Evolutionary conservation across 2,329 filamentous ascomycete genomes (phyloP).

Genomic region (Teratosphaeriaceae sp.): DNA sequence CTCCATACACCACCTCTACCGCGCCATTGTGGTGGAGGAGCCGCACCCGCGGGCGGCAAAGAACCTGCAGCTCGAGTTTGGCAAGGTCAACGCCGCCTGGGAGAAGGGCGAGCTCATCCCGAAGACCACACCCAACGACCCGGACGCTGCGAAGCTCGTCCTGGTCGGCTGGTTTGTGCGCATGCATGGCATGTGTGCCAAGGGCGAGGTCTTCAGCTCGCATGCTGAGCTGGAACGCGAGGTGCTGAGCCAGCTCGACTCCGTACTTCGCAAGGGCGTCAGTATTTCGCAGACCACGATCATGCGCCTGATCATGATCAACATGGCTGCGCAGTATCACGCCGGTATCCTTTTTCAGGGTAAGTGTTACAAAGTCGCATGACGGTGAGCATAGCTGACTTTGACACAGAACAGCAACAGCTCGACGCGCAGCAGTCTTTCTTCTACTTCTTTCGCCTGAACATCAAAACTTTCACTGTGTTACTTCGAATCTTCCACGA

Average conservation of each 20-base stretch:
- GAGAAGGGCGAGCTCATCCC: constrained; percentile 47
- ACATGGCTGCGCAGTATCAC: constrained; percentile 75
- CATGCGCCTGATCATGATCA: constrained; percentile 75
- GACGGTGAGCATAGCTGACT: constrained; percentile 6
- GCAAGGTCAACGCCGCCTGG: constrained; percentile 54
- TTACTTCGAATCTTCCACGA: constrained; percentile 63
- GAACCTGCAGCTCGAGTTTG: constrained; percentile 78
- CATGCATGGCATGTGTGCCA: constrained; percentile 78
- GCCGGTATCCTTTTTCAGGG: constrained; percentile 56
- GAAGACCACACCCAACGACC: constrained; percentile 33
- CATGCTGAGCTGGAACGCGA: constrained; percentile 80
- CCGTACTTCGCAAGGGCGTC: constrained; percentile 60
- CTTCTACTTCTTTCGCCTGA: constrained; percentile 66
- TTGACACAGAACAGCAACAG: neutral
- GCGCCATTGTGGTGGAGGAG: constrained; percentile 65
- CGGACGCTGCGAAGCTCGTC: constrained; percentile 53
- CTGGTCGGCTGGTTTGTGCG: constrained; percentile 77
- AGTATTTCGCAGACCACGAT: constrained; percentile 55
- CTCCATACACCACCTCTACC: constrained; percentile 83
- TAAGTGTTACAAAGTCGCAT: constrained; percentile 28
- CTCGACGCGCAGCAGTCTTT: constrained; percentile 30
- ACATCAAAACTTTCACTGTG: constrained; percentile 67
- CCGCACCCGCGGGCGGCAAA: constrained; percentile 67
- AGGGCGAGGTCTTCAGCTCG: constrained; percentile 65
- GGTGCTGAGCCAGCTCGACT: constrained; percentile 69